Evolutionary conservation across 352 stramenopile species (phyloP).

Genomic region (Halophytophthora batemanensis): DNA sequence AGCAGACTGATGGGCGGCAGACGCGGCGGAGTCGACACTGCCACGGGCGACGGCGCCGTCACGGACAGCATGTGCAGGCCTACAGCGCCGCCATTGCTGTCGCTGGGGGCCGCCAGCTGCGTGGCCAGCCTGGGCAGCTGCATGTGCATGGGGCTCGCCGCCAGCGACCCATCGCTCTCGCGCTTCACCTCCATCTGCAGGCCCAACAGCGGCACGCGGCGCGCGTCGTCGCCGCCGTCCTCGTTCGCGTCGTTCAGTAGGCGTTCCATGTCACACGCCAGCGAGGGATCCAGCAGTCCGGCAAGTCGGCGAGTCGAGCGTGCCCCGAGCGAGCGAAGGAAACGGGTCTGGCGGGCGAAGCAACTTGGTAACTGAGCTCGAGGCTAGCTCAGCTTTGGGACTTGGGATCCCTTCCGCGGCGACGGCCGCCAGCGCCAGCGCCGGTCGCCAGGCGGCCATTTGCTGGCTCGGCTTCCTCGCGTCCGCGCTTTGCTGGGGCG

Average conservation of each 20-base stretch:
- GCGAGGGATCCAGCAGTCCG: not conserved
- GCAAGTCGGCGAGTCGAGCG: no score
- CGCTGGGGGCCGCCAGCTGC: constrained; percentile 11
- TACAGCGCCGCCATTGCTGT: constrained; percentile 16
- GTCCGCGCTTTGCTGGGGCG: constrained; percentile 13
- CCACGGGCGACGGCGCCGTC: constrained; percentile 1
- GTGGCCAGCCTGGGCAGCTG: constrained; percentile 19
- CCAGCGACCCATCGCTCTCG: constrained; percentile 1
- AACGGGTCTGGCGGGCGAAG: no score
- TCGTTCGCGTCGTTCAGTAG: constrained; percentile 28
- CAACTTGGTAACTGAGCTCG: no score
- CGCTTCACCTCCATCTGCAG: constrained; percentile 8
- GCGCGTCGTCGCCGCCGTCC: constrained; percentile 12
- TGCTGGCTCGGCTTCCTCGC: no score
- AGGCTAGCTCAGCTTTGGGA: no score
- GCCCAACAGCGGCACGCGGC: constrained; percentile 3
- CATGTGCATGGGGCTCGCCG: constrained; percentile 7
- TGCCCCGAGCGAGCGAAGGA: no score
- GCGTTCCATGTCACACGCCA: constrained; percentile 20
- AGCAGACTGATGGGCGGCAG: constrained; percentile 51
- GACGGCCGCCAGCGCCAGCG: no score
- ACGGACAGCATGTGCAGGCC: constrained; percentile 31
- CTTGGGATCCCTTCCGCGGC: no score
- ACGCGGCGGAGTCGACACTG: constrained; percentile 13
- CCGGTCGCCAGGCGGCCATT: no score